A percentile compares a stretch with the other conserved stretches of the same genome.
Evolutionary conservation across 495 filamentous ascomycete species (phyloP).

Genomic region (Tuber microsphaerosporum): DNA sequence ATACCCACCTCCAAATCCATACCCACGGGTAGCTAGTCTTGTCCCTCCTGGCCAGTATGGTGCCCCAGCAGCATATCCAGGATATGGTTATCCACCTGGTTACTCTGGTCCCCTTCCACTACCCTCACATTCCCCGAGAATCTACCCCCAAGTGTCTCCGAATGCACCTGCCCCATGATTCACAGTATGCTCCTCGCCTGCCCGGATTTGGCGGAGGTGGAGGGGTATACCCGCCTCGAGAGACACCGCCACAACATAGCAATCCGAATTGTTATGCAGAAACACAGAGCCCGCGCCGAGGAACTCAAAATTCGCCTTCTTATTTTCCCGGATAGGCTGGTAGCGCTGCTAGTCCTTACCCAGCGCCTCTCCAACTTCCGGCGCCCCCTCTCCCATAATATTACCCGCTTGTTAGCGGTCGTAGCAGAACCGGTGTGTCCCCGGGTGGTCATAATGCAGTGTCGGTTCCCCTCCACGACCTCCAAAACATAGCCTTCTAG

Average conservation of each 20-base stretch:
- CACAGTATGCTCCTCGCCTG: slow-evolving; percentile 22
- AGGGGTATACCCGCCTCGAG: slow-evolving; percentile 33
- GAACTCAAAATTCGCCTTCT: background rate
- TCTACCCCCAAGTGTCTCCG: slow-evolving; percentile 15
- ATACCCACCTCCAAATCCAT: slow-evolving; percentile 19
- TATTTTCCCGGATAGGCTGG: background rate
- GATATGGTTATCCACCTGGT: slow-evolving; percentile 26
- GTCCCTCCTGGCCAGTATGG: slow-evolving; percentile 18
- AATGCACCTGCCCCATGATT: slow-evolving; percentile 26
- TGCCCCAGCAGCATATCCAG: slow-evolving; percentile 11
- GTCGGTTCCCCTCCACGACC: slow-evolving; percentile 8
- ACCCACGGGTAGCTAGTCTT: slow-evolving; percentile 9
- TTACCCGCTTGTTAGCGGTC: slow-evolving; percentile 18
- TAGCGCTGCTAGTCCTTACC: slow-evolving; percentile 15
- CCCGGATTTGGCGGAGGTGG: slow-evolving; percentile 34
- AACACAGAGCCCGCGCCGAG: background rate
- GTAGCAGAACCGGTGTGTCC: slow-evolving; percentile 8
- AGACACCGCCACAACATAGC: slow-evolving; percentile 32
- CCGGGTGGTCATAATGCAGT: background rate
- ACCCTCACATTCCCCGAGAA: slow-evolving; percentile 16
- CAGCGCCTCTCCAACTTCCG: slow-evolving; percentile 19
- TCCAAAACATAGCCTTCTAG: slow-evolving; percentile 12
- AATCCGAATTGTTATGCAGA: slow-evolving; percentile 39
- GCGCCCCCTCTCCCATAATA: slow-evolving; percentile 19
- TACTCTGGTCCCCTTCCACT: slow-evolving; percentile 11